Conservation (phyloP, 73 alveolate species). For the Uronychia setigera region DNA sequence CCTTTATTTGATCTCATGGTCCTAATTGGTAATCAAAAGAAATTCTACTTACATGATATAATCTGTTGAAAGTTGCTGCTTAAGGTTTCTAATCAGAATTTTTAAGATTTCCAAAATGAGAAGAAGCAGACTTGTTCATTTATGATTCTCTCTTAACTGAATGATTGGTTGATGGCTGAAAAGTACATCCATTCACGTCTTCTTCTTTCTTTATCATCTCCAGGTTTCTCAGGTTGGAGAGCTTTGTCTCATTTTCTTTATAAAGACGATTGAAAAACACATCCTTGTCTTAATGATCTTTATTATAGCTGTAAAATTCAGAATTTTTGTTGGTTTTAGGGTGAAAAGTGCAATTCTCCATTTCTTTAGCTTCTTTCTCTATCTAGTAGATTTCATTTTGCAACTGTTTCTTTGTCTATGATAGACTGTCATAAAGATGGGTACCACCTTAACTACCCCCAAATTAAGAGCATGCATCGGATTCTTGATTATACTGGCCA, state of each 20-base stretch:
- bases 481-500: too few species aligned
- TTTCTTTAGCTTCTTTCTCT: not conserved
- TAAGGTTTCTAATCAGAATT: too few species aligned
- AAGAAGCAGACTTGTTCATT: not conserved
- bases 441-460: not conserved
- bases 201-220: not conserved
- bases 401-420: not conserved
- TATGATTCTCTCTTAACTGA: not conserved
- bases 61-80: not conserved
- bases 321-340: not conserved
- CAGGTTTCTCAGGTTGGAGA: not conserved
- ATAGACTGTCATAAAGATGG: not conserved
- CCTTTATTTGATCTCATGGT: not conserved
- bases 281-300: not conserved
- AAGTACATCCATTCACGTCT: not conserved
- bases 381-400: not conserved
- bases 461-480: not conserved
- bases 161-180: not conserved
- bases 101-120: too few species aligned
- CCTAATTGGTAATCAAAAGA: too few species aligned
- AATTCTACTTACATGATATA: not conserved
- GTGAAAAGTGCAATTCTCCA: not conserved
- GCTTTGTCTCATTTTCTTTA: not conserved
- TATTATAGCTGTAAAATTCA: not conserved
- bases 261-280: not conserved